A percentile compares a stretch with the other conserved stretches of the same genome.
Conservation (phyloP, 345 rosid genomes). For the Chamaenerion angustifolium region DNA sequence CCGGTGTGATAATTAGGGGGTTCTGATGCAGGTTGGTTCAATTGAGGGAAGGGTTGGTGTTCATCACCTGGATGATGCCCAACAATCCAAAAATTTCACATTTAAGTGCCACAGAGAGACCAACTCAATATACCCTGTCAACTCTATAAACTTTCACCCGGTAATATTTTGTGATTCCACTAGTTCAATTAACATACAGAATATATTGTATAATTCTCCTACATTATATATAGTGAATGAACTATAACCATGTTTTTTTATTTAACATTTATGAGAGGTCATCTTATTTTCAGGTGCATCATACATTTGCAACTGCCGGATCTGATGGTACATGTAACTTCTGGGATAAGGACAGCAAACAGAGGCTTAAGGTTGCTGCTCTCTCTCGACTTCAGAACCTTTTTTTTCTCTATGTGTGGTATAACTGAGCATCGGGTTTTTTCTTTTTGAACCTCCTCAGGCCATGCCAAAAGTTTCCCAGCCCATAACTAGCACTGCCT, state of each 20-base stretch:
- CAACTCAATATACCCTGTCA: slow-evolving; percentile 79
- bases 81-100: slow-evolving; percentile 72
- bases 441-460: slow-evolving; percentile 20
- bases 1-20: background rate
- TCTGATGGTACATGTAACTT: slow-evolving; percentile 96
- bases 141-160: slow-evolving; percentile 88
- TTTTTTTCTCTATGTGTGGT: background rate
- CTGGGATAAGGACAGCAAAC: slow-evolving; percentile 99
- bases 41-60: slow-evolving; percentile 97
- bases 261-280: background rate
- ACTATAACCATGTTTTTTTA: background rate
- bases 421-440: background rate
- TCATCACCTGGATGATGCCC: slow-evolving; percentile 90
- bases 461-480: slow-evolving; percentile 80
- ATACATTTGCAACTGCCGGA: slow-evolving; percentile 98
- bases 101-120: slow-evolving; percentile 94
- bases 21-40: slow-evolving; percentile 67
- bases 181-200: background rate
- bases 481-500: slow-evolving; percentile 84
- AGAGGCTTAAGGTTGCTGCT: slow-evolving; percentile 74
- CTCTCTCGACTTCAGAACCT: slow-evolving; percentile 1
- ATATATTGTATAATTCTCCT: background rate
- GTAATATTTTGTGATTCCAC: slow-evolving; percentile 20
- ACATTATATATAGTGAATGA: background rate
- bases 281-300: slow-evolving; percentile 47